Base-by-base conservation (phyloP, 169 alveolate genomes). In the Eimeria acervulina region DNA sequence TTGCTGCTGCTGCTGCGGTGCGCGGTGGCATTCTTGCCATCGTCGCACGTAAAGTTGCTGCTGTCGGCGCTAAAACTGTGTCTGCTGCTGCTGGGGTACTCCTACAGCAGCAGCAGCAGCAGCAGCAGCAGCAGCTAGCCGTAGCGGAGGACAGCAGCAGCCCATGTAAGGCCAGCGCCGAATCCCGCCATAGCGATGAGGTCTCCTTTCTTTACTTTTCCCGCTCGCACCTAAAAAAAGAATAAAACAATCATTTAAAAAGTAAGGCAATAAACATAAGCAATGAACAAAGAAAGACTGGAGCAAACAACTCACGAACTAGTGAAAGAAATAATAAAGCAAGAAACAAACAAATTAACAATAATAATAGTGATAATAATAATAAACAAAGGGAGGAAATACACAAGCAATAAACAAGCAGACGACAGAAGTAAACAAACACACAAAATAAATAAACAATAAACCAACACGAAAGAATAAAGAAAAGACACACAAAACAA, bases 121-220 rank as follows among this genome's bases (percentile, higher is more conserved):
- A 55, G 26, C n/a, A 13, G n/a, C 26, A 55, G 66, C n/a, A 55
- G 17, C 47, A 40, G 26, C 87, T 63, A 78, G 63, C 97, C 96
- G 88, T 96, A 97, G 40, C 96, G 95, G 76, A 97, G 89, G 47
- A 96, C 96, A 44, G 97, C 95, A 33, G 97, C 96, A 42, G 97
- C 97, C 96, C 97, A 96, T 40, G 98, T 95, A 91, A 97, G 96
- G 68, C 98, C 98, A 33, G 98, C 98, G 63, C 98, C 98, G 72
- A 97, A 97, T 28, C 98, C 98, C 21, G 97, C 97, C 97, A 96
- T 97, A 36, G 97, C 97, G 42, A 97, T 96, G 74, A 96, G 78
- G 94, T 97, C 97, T 61, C 94, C 95, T 66, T 85, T 90, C 83
- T 97, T 97, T 52, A 97, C 95, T 74, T 96, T 95, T 6, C 97